These are phyloP conservation scores for Elongisporangium undulatum DNA, from an alignment of 352 stramenopile species.

Conservation along the genomic window DNA sequence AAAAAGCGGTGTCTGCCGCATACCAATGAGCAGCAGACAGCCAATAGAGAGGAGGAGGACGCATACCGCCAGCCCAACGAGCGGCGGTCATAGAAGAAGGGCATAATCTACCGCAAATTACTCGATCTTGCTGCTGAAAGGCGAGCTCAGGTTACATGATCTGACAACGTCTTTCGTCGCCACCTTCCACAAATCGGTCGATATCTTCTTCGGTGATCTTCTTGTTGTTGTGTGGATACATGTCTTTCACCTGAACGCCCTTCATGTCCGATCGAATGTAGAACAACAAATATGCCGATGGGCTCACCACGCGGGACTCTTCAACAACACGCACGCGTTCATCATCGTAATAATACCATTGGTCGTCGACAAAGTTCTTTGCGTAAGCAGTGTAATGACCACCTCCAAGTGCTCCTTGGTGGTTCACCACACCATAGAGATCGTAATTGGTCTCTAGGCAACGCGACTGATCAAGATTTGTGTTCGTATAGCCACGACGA, in stretches of 20 bases:
- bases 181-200: constrained; percentile 81
- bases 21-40: constrained; percentile 6
- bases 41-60: background rate
- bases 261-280: constrained; percentile 90
- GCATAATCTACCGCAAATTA: constrained; percentile 1
- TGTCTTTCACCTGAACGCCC: constrained; percentile 66
- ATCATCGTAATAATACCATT: constrained; percentile 91
- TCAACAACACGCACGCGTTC: constrained; percentile 84
- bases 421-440: constrained; percentile 86
- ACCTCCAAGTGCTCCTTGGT: constrained; percentile 81
- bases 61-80: too few relatives aligned
- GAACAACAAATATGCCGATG: constrained; percentile 90
- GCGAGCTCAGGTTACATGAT: constrained; percentile 66
- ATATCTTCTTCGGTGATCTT: constrained; percentile 89
- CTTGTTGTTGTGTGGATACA: constrained; percentile 85
- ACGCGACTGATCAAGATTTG: constrained; percentile 83
- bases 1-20: too few relatives aligned
- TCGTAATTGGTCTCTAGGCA: constrained; percentile 88
- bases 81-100: too few relatives aligned
- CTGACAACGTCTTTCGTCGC: constrained; percentile 71
- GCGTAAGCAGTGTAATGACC: constrained; percentile 88
- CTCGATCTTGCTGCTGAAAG: too few relatives aligned
- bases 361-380: constrained; percentile 85
- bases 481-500: constrained; percentile 84
- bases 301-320: constrained; percentile 79